Base-by-base conservation (phyloP, 495 filamentous ascomycete species). In the Recurvomyces mirabilis region DNA sequence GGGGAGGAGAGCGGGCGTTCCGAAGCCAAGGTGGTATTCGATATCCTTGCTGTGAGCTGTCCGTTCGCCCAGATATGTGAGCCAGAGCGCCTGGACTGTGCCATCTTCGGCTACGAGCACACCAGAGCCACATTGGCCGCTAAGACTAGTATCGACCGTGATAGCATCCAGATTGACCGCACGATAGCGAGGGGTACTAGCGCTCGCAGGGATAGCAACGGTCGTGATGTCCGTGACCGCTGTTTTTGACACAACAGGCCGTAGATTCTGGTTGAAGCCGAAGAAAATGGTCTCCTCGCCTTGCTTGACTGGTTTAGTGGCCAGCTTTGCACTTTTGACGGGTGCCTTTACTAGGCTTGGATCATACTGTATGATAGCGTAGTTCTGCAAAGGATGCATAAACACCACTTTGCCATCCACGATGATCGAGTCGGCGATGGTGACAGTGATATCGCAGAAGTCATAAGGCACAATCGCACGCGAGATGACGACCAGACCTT, bases 331-430 rank as follows among this genome's bases (percentile, higher is more conserved):
- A 53, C 81, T 88, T 63, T 93, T 70, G 17, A 99, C 86, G 4
- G 93, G 89, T 5, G 93, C 91, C 53, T 93, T 75, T 33, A 96
- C 93, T 1, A 99, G 75, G 25, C 72, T 78, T 1, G 93, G 83
- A 61, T 99, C 91, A 58, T 96, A 99, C 63, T 93, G 82, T 43
- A 99, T 74, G 54, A 99, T 81, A 49, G 80, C 81, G 64, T 95
- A 99, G 61, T 99, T 99, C 58, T 95, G 93, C 23, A 96, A 68
- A n/a, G 91, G 91, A 62, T 99, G 91, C 67, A 99, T 72, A 69
- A 99, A 99, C 17, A 94, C 70, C 13, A 99, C 83, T 61, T 93
- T 94, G 46, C 83, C 91, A 44, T 83, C 81, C 13, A 96, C 83
- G 41, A 95, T 84, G 54, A 96, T 82, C 12, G 87, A 93, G 56